Percentiles rank a stretch among this genome's conserved stretches.
phyloP scores from a whole-genome alignment of 2,329 filamentous ascomycete genomes.

The Cordyceps farinosa region DNA sequence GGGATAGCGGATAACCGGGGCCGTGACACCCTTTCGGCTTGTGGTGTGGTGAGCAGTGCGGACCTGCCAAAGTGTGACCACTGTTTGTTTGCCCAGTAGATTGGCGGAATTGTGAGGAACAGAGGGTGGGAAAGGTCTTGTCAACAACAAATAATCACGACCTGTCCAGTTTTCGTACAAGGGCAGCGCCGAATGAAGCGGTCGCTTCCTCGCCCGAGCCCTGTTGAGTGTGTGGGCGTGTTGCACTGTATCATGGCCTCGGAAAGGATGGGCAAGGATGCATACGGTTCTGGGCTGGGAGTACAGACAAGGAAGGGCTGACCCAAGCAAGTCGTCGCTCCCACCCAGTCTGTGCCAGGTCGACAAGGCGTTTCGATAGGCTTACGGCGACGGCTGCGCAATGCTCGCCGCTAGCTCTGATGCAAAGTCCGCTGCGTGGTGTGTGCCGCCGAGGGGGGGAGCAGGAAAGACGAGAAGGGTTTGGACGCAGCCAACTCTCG shows the following conservation, averaged over 20 bases:
- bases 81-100: not conserved
- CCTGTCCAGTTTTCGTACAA: not conserved
- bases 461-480: not conserved
- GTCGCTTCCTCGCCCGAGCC: not conserved
- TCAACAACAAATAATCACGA: not conserved
- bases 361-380: constrained; percentile 33
- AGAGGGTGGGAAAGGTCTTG: not conserved
- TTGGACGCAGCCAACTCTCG: not conserved
- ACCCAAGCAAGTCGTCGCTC: not conserved
- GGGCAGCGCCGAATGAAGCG: not conserved
- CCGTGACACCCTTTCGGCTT: constrained; percentile 2
- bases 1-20: not conserved
- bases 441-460: not conserved
- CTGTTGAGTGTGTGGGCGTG: not conserved
- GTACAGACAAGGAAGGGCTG: not conserved
- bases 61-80: not conserved
- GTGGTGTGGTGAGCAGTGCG: not conserved
- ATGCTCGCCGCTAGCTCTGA: constrained; percentile 18
- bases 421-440: constrained; percentile 13
- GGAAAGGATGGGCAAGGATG: not conserved
- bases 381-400: constrained; percentile 26
- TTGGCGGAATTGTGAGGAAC: not conserved
- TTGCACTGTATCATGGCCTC: not conserved
- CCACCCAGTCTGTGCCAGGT: constrained; percentile 8
- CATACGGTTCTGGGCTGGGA: not conserved